Evolutionary conservation across 1,284 basidiomycete genomes (phyloP).

Genomic region (Ustanciosporium gigantosporum): DNA sequence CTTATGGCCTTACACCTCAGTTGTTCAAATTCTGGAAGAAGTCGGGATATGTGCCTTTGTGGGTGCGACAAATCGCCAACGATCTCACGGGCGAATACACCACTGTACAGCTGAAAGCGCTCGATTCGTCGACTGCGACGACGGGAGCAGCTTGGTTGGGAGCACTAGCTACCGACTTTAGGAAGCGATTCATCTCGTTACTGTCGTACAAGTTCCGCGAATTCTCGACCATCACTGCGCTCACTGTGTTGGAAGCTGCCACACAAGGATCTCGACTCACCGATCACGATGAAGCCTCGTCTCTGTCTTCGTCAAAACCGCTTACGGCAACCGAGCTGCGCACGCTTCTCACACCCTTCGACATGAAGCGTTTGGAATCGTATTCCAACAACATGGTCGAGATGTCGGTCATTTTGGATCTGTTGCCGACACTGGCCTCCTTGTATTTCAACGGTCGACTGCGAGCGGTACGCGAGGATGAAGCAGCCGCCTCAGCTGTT

Average conservation of each 20-base stretch:
- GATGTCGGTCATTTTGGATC: slow-evolving; percentile 91
- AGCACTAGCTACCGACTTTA: slow-evolving; percentile 92
- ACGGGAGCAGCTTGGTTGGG: slow-evolving; percentile 74
- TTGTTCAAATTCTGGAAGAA: slow-evolving; percentile 97
- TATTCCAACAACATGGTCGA: slow-evolving; percentile 96
- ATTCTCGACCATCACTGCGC: slow-evolving; percentile 80
- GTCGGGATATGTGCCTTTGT: slow-evolving; percentile 85
- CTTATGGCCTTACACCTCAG: slow-evolving; percentile 87
- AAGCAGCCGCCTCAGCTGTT: slow-evolving; percentile 36
- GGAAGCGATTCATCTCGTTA: slow-evolving; percentile 83
- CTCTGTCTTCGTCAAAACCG: slow-evolving; percentile 3
- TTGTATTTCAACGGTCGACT: slow-evolving; percentile 76
- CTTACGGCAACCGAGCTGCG: slow-evolving; percentile 71
- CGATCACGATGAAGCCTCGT: slow-evolving; percentile 8
- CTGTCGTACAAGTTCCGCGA: slow-evolving; percentile 94
- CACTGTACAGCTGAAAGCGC: slow-evolving; percentile 81
- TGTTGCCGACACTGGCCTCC: slow-evolving; percentile 77
- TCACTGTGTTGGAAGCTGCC: slow-evolving; percentile 85
- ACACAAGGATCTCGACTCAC: slow-evolving; percentile 66
- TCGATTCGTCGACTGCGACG: slow-evolving; percentile 48
- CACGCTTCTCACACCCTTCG: slow-evolving; percentile 82
- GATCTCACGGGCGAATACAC: slow-evolving; percentile 96
- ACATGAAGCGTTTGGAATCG: slow-evolving; percentile 91
- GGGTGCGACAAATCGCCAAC: slow-evolving; percentile 89
- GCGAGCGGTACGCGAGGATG: slow-evolving; percentile 50